Evolutionary conservation across 2,329 filamentous ascomycete species (phyloP).

Genomic region (Epichloe sylvatica): DNA sequence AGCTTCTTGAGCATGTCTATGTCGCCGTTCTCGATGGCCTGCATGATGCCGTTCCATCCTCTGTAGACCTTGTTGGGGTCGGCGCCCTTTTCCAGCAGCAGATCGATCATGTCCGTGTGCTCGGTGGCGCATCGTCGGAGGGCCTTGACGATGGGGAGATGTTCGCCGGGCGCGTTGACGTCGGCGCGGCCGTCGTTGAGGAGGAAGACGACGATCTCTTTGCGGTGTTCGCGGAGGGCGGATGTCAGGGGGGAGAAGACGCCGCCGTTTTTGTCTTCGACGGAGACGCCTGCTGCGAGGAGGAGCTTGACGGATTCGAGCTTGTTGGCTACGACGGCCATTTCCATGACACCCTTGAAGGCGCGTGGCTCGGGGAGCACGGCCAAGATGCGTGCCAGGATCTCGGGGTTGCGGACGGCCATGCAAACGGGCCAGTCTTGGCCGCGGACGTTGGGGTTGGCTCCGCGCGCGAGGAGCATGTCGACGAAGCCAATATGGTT

Average conservation of each 20-base stretch:
- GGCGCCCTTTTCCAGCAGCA: conserved; percentile 48
- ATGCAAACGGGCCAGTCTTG: conserved; percentile 59
- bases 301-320: conserved; percentile 54
- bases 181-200: conserved; percentile 49
- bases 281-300: conserved; percentile 48
- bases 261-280: conserved; percentile 59
- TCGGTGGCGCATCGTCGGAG: conserved; percentile 42
- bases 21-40: conserved; percentile 52
- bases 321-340: conserved; percentile 52
- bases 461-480: conserved; percentile 41
- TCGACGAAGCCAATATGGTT: conserved; percentile 46
- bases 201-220: conserved; percentile 46
- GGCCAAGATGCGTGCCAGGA: conserved; percentile 45
- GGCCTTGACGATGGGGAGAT: conserved; percentile 57
- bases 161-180: conserved; percentile 54
- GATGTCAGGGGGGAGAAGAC: conserved; percentile 61
- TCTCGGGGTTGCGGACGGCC: conserved; percentile 46
- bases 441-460: conserved; percentile 48
- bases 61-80: conserved; percentile 56
- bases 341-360: conserved; percentile 53
- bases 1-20: conserved; percentile 38
- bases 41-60: conserved; percentile 51
- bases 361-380: conserved; percentile 43
- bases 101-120: conserved; percentile 46
- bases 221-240: conserved; percentile 48